Base-by-base conservation (phyloP, 306 rosid species). In the Cucurbita maxima region DNA sequence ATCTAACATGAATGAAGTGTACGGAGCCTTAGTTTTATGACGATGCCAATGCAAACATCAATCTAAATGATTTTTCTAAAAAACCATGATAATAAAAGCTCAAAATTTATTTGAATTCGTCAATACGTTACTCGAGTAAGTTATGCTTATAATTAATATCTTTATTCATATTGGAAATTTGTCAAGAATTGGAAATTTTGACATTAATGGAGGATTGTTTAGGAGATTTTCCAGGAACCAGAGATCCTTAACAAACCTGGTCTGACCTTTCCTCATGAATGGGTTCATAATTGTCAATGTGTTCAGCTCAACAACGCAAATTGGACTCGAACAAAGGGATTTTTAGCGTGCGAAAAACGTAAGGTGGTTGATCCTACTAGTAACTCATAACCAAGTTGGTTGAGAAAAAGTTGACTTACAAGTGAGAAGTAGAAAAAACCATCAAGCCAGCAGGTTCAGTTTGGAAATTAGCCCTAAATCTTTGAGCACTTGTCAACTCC, bases 401-500 rank as follows among this genome's bases (percentile, higher is more conserved):
- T 60, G 80, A 57, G 83, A 83, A 76, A 86, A 85, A 80, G 80
- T 79, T 51, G 80, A 92, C 96, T 92, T 92, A 89, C 96, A 76
- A 82, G 85, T 64, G 79, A 78, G 85, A 83, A 82, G 95, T 84
- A 45, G 89, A 83, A 79, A 85, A 85, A 79, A 81, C 78, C 89
- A 81, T 86, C 86, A 87, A 53, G 88, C 86, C 87, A 86, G 89
- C 90, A 79, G 86, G 78, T 75, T 82, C 89, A 82, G 84, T 84
- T 85, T 86, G 97, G 84, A 77, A 83, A 79, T 83, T 80, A 81
- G 81, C 87, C 88, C 91, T 87, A 92, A 91, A 75, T 82, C 72
- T 82, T 81, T 75, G 86, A 85, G 87, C 90, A 86, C 85, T 82
- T 82, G 87, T 83, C 89, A 88, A 87, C 90, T 88, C 94, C 94